Evolutionary conservation across 441 rosid genomes (phyloP), one percentile per base, ranked within the genome.

Genomic region (Euphorbia corollata): DNA sequence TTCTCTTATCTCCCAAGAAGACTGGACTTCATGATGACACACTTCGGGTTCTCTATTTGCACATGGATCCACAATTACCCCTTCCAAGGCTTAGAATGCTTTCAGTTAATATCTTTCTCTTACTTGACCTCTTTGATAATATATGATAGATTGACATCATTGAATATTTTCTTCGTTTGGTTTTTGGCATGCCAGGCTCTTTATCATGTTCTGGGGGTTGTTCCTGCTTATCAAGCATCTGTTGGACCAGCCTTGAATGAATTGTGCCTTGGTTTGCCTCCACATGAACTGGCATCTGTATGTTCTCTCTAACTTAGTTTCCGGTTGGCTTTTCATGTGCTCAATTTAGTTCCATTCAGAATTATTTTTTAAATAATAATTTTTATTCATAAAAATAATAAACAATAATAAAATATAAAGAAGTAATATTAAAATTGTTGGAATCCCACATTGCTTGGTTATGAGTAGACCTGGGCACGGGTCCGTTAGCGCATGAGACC

Each of bases 81-180:
- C 92, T 90, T 84, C 98, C 98, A n/a, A 86, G 99, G 78, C 88
- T 96, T 71, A 89, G 83, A 70, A 92, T 96, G 99, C 68, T 92
- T 83, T 89, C 97, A 72, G 99, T 96, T 84, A 79, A 3, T 24
- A 68, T 71, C 77, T 68, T 73, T 69, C 68, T 74, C 77, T 75
- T 84, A 55, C 63, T 39, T 59, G 53, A 70, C 0, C 27, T 11
- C 19, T 69, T 54, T 62, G 59, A 41, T 38, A 1, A 64, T 8
- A 22, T 23, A 47, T 58, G 27, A 50, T 50, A 5, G 67, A 19
- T 63, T 61, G 50, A 53, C 56, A 36, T 59, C 43, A 47, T 59
- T 71, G 39, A 39, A 18, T 27, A 24, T 64, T 61, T 55, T 43
- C 67, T 9, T 74, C 41, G 57, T 68, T 68, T 53, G 19, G 32